Evolutionary conservation across 2,329 filamentous ascomycete genomes (phyloP).

Genomic region (Hymenoscyphus scutula): DNA sequence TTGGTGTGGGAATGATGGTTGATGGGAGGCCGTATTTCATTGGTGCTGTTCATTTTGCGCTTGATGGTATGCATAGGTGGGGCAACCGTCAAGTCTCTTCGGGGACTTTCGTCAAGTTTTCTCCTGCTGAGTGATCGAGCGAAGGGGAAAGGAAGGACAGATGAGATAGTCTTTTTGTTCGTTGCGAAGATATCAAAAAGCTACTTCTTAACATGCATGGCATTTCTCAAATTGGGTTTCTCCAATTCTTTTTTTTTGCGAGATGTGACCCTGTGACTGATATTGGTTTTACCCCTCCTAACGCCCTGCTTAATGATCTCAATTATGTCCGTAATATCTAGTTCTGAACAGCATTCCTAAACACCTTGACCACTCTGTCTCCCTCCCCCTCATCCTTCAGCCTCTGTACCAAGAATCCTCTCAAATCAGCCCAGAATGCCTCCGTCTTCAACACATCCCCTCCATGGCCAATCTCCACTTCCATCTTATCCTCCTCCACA

Average conservation of each 20-base stretch:
- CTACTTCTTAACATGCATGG: conserved; percentile 21
- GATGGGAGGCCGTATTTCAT: conserved; percentile 27
- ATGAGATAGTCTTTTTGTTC: conserved; percentile 12
- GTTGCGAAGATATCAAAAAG: conserved; percentile 25
- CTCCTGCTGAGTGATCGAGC: conserved; percentile 2
- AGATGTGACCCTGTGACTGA: background rate
- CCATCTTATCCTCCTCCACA: conserved; percentile 34
- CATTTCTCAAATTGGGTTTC: conserved; percentile 10
- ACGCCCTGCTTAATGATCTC: conserved; percentile 24
- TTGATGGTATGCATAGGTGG: conserved; percentile 29
- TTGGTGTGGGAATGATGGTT: conserved; percentile 10
- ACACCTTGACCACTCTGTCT: conserved; percentile 62
- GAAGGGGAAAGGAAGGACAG: conserved; percentile 9
- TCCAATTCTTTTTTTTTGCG: conserved; percentile 11
- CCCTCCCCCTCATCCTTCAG: conserved; percentile 68
- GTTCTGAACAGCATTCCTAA: conserved; percentile 57
- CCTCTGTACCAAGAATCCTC: conserved; percentile 75
- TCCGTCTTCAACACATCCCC: conserved; percentile 62
- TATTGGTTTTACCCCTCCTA: conserved; percentile 17
- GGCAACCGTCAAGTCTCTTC: conserved; percentile 18
- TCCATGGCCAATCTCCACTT: conserved; percentile 45
- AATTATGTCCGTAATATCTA: background rate
- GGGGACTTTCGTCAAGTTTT: conserved; percentile 9
- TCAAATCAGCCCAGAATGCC: conserved; percentile 84
- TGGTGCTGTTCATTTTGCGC: conserved; percentile 32